phyloP scores from a whole-genome alignment of 164 flowering plant genomes.

The Echeveria elegans region DNA sequence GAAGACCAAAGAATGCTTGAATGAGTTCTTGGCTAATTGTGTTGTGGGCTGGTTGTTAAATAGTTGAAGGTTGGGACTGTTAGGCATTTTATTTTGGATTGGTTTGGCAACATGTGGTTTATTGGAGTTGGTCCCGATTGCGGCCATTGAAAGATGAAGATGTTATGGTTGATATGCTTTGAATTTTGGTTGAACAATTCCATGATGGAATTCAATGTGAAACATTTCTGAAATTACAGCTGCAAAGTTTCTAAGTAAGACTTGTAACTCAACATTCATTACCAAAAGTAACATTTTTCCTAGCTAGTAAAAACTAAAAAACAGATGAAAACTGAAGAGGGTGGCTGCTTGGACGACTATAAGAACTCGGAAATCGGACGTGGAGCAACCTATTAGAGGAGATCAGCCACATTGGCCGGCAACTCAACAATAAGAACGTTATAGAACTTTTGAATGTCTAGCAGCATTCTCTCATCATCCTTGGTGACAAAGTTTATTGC shows the following conservation, averaged over 20 bases:
- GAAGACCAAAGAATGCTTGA: neutral
- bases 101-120: neutral
- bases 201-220: constrained; percentile 1
- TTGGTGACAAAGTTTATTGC: no score
- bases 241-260: neutral
- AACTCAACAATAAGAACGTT: neutral
- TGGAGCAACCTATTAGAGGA: no score
- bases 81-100: neutral
- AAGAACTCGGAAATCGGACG: no score
- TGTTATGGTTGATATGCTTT: neutral
- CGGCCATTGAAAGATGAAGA: neutral
- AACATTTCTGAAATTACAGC: neutral
- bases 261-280: no score
- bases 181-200: neutral
- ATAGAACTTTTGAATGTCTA: no score
- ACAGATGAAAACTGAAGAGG: no score
- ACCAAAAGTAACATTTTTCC: no score
- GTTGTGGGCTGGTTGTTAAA: neutral
- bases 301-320: no score
- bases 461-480: no score
- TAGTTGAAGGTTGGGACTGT: neutral
- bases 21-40: neutral
- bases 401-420: no score
- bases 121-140: neutral
- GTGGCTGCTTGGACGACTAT: no score